Conservation (phyloP, 345 rosid species). For the Clausena lansium region DNA sequence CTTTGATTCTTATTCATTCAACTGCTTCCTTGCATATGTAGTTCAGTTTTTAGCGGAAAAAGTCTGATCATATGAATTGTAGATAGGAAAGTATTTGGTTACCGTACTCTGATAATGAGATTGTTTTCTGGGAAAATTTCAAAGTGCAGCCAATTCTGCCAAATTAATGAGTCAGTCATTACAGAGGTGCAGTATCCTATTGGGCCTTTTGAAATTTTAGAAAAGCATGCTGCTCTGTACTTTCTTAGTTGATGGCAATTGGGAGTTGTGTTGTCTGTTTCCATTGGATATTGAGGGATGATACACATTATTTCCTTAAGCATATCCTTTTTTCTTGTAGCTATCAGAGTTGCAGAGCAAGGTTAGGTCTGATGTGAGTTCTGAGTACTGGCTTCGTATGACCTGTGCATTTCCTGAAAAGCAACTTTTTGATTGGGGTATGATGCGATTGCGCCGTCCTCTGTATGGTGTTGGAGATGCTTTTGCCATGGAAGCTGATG, state of each 20-base stretch:
- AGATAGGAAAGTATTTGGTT: not conserved
- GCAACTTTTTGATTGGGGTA: constrained; percentile 92
- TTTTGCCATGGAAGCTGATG: constrained; percentile 84
- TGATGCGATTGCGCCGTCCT: constrained; percentile 81
- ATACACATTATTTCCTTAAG: constrained; percentile 30
- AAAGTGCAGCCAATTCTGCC: constrained; percentile 5
- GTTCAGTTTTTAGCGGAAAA: not conserved
- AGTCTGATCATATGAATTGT: not conserved
- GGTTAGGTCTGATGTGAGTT: constrained; percentile 76
- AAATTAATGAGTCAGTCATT: constrained; percentile 2
- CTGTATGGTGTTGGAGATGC: constrained; percentile 87
- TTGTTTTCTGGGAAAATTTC: not conserved
- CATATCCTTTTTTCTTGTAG: constrained; percentile 48
- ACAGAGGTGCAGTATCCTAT: not conserved
- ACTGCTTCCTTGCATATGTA: not conserved
- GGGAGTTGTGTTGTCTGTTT: constrained; percentile 9
- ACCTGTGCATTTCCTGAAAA: constrained; percentile 66
- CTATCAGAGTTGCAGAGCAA: constrained; percentile 76
- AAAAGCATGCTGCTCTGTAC: not conserved
- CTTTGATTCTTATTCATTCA: not conserved
- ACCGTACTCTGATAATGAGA: not conserved
- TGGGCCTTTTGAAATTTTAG: not conserved
- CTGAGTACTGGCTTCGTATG: constrained; percentile 81
- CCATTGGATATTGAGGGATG: constrained; percentile 26
- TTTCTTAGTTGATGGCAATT: constrained; percentile 11